Conservation (phyloP, 2,329 filamentous ascomycete genomes). For the Macrophomina tecta region DNA sequence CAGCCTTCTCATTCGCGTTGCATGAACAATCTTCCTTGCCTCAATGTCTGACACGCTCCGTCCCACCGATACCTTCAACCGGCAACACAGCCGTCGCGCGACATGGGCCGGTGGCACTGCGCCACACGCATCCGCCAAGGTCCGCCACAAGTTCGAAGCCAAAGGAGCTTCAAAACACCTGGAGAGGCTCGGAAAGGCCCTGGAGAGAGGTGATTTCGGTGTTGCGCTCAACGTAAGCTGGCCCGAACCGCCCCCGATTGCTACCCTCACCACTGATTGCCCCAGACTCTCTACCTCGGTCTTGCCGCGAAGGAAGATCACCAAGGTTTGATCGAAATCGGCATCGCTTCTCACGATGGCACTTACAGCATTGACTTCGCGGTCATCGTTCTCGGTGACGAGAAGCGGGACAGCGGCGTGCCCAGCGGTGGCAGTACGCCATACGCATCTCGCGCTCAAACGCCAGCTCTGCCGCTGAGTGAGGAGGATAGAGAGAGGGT, state of each 20-base stretch:
- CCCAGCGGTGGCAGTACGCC: slow-evolving; percentile 24
- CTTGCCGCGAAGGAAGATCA: slow-evolving; percentile 63
- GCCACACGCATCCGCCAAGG: slow-evolving; percentile 23
- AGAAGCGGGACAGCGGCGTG: slow-evolving; percentile 6
- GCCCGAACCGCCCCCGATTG: not conserved
- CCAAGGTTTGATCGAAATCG: slow-evolving; percentile 62
- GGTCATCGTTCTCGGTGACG: slow-evolving; percentile 59
- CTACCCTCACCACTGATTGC: not conserved
- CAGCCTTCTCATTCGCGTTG: not conserved
- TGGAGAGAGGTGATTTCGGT: slow-evolving; percentile 30
- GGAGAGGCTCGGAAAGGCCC: slow-evolving; percentile 32
- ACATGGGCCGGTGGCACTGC: slow-evolving; percentile 21
- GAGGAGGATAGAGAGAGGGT: slow-evolving; percentile 32
- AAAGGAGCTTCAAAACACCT: slow-evolving; percentile 35
- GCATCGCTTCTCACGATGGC: slow-evolving; percentile 74
- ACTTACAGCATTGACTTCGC: slow-evolving; percentile 77
- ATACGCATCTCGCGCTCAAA: slow-evolving; percentile 31
- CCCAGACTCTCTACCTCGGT: slow-evolving; percentile 61
- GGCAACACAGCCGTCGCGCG: slow-evolving; percentile 22
- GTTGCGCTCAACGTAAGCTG: slow-evolving; percentile 33
- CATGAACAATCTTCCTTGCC: slow-evolving; percentile 1
- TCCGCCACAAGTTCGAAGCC: slow-evolving; percentile 38
- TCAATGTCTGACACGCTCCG: slow-evolving; percentile 25
- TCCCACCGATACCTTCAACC: slow-evolving; percentile 6
- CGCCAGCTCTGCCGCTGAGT: slow-evolving; percentile 11